Evolutionary conservation across 306 rosid genomes (phyloP).

Genomic region (Sicyos edulis): DNA sequence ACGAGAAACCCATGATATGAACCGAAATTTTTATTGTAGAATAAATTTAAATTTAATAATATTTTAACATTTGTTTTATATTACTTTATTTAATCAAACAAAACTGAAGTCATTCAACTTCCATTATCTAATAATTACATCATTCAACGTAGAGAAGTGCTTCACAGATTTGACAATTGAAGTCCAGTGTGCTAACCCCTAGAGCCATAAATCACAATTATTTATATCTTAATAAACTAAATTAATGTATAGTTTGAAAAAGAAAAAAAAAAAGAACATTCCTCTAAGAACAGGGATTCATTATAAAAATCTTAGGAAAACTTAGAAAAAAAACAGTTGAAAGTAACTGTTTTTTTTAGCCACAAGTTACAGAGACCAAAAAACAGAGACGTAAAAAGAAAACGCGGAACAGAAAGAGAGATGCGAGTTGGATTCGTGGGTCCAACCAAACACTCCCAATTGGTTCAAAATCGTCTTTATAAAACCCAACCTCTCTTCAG

Average conservation of each 20-base stretch:
- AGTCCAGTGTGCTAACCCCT: background rate
- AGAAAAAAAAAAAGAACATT: background rate
- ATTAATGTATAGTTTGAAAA: background rate
- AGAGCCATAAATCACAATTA: background rate
- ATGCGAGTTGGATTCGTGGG: conserved; percentile 21
- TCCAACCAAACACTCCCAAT: background rate
- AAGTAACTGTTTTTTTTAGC: background rate
- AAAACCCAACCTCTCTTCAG: background rate
- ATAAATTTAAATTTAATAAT: too few species aligned
- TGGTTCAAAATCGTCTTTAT: background rate
- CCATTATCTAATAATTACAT: background rate
- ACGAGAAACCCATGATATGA: too few species aligned
- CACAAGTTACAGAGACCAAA: background rate
- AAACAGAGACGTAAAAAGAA: background rate
- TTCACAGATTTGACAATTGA: background rate
- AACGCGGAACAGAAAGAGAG: background rate
- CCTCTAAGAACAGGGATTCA: background rate
- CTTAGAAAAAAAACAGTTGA: background rate
- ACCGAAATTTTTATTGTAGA: too few species aligned
- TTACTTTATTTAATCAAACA: background rate
- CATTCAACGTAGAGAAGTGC: background rate
- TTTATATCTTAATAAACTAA: background rate
- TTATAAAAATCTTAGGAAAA: background rate
- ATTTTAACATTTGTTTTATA: background rate
- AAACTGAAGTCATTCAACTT: background rate